phyloP scores from a whole-genome alignment of 2,329 filamentous ascomycete species.

The Ramularia collo-cygni region DNA sequence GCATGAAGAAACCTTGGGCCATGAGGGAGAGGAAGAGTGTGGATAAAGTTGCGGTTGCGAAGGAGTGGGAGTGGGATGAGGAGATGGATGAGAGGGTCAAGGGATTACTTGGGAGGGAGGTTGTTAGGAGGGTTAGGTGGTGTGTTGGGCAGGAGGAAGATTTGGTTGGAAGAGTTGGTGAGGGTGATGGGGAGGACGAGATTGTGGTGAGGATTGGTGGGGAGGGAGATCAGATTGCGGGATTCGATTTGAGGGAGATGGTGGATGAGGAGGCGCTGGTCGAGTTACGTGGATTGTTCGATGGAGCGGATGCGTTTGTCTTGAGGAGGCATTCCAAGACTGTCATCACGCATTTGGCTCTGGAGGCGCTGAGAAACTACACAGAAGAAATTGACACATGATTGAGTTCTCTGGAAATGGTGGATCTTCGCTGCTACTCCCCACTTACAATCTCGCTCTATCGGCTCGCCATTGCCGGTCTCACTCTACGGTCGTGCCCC shows the following conservation, averaged over 20 bases:
- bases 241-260: neutral
- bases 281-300: neutral
- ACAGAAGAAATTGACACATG: neutral
- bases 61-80: constrained; percentile 26
- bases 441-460: too few relatives aligned
- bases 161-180: neutral
- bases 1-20: constrained; percentile 3
- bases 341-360: neutral
- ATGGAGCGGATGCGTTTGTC: neutral
- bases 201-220: constrained; percentile 3
- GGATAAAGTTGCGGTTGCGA: neutral
- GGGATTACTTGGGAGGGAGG: constrained; percentile 43
- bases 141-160: neutral
- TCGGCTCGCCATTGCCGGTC: too few relatives aligned
- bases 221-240: neutral
- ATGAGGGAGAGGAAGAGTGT: constrained; percentile 1
- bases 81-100: constrained; percentile 54
- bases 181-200: neutral
- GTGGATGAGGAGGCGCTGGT: neutral
- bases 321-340: neutral
- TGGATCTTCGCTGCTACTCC: too few relatives aligned
- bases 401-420: too few relatives aligned
- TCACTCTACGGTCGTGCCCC: too few relatives aligned
- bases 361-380: neutral
- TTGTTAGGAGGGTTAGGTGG: constrained; percentile 44